Evolutionary conservation across 805 yeast species (phyloP).

Genomic region (Candida ipomoeae): DNA sequence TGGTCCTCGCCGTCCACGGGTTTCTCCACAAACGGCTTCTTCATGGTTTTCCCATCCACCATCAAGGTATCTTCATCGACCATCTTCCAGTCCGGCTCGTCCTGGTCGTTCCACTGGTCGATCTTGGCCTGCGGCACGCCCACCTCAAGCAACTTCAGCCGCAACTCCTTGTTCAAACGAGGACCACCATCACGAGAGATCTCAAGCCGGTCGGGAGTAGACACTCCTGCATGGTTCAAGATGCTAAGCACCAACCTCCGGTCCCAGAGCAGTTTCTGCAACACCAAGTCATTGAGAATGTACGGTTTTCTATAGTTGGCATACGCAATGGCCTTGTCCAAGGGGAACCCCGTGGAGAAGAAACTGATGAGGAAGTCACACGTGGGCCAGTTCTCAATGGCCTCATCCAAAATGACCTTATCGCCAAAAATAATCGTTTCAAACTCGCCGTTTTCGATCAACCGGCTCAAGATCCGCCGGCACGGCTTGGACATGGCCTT

Average conservation of each 20-base stretch:
- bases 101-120: constrained; percentile 55
- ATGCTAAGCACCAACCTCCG: constrained; percentile 80
- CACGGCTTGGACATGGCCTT: constrained; percentile 96
- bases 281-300: constrained; percentile 77
- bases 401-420: constrained; percentile 90
- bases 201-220: constrained; percentile 84
- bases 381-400: constrained; percentile 97
- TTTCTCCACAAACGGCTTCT: constrained; percentile 94
- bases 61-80: constrained; percentile 70
- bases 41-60: constrained; percentile 67
- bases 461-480: constrained; percentile 78
- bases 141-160: constrained; percentile 41
- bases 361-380: constrained; percentile 93
- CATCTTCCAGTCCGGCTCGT: constrained; percentile 85
- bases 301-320: constrained; percentile 88
- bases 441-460: constrained; percentile 91
- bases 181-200: constrained; percentile 98
- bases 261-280: constrained; percentile 98
- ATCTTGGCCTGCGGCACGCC: constrained; percentile 45
- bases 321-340: constrained; percentile 90
- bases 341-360: constrained; percentile 93
- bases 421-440: constrained; percentile 97
- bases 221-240: constrained; percentile 75
- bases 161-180: constrained; percentile 56
- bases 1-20: constrained; percentile 99